These are phyloP conservation scores for Phanerochaete sordida DNA, from an alignment of 768 basidiomycete genomes.

Conservation along the genomic window DNA sequence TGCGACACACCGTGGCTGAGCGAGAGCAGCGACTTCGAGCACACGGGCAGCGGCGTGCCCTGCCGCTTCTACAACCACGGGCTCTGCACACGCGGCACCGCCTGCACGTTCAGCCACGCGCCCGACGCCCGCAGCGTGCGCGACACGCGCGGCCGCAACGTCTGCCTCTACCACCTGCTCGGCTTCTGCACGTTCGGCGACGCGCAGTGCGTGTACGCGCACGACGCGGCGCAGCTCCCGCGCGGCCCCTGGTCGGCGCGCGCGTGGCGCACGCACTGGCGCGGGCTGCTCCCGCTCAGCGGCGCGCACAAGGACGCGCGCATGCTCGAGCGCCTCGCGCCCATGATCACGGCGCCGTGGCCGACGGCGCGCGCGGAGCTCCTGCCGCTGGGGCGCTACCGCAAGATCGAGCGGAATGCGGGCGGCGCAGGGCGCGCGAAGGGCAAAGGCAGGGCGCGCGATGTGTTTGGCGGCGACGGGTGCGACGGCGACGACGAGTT, in stretches of 20 bases:
- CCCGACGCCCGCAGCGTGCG: constrained; percentile 53
- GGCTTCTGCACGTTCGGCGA: constrained; percentile 36
- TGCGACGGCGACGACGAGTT: too few species aligned
- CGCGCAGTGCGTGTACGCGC: constrained; percentile 43
- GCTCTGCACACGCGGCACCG: constrained; percentile 39
- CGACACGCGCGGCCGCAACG: constrained; percentile 51
- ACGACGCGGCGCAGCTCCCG: constrained; percentile 43
- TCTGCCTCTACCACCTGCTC: constrained; percentile 41
- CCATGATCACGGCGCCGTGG: too few species aligned
- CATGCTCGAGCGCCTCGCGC: too few species aligned
- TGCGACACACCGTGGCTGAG: constrained; percentile 30
- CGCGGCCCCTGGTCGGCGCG: constrained; percentile 35
- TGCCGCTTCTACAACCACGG: constrained; percentile 58
- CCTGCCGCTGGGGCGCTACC: too few species aligned
- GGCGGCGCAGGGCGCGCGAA: too few species aligned
- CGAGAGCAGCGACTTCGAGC: constrained; percentile 53
- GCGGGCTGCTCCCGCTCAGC: too few species aligned
- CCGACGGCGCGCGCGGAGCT: too few species aligned
- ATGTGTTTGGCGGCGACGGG: too few species aligned
- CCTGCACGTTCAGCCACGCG: constrained; percentile 49
- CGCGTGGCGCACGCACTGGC: too few species aligned
- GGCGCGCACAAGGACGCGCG: too few species aligned
- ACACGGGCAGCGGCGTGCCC: constrained; percentile 47
- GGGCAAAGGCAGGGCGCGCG: too few species aligned
- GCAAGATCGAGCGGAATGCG: too few species aligned